Base-by-base conservation (phyloP, 2,329 filamentous ascomycete genomes). In the Byssothecium circinans region DNA sequence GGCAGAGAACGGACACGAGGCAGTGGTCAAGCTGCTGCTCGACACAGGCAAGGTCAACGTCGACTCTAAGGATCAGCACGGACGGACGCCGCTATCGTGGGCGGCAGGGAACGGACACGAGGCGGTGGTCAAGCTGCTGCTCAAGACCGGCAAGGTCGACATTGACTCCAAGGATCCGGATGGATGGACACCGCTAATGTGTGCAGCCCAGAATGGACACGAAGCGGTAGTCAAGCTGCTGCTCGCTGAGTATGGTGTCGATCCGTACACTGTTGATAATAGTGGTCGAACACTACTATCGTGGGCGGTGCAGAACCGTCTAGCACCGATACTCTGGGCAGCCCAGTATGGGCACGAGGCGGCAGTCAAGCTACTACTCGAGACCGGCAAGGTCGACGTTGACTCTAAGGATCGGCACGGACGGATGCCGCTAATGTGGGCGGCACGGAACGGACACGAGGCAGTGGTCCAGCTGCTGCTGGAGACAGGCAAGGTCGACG, bases 21-120 rank as follows among this genome's bases (percentile, higher is more conserved):
- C 43, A 7, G 44, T 55, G 2, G 57, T 61, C 8, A 40, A 25
- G 20, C 35, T 38, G 15, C 35, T 50, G 18, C 36, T 50, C 15
- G 15, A 29, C 4, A 11, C 34, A 15, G 29, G 22, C 19, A 36
- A 17, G 14, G 18, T 38, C 30, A 36, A 47, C 15, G 27, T 41
- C 3, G 23, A 45, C 17, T 12, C 35, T 6, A 41, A 33, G 36
- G 37, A 44, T 20, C 23, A 36, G 6, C 5, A 17, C 11, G 29
- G 25, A n/a, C 17, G 25, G 7, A 52, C 49, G 18, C 44, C 44
- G 8, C 22, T 47, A 4, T 22, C 2, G 19, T 15, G 7, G 19
- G 37, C 45, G 19, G 30, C 34, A 18, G 14, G 23, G 18, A 33
- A 33, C 3, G 45, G 45, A 30, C 18, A 39, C 20, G 15, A 23